Conservation (phyloP, 2,329 filamentous ascomycete genomes). For the Knoxdaviesia capensis region DNA sequence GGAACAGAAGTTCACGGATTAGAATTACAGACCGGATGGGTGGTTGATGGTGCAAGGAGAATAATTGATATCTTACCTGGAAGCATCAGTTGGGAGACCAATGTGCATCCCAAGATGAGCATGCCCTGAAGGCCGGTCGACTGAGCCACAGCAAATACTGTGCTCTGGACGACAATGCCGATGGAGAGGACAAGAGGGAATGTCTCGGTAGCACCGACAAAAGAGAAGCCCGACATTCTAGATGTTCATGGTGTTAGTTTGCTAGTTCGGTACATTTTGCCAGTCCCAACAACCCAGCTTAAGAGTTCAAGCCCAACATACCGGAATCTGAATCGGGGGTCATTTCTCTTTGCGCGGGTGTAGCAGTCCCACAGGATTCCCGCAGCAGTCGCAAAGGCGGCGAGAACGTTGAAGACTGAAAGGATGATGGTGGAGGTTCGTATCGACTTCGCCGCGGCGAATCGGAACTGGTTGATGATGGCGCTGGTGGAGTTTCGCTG, state of each 20-base stretch:
- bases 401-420: conserved; percentile 37
- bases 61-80: conserved; percentile 23
- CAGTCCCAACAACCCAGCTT: neutral
- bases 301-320: conserved; percentile 7
- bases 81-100: conserved; percentile 36
- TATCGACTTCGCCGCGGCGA: conserved; percentile 33
- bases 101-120: conserved; percentile 28
- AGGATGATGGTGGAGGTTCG: conserved; percentile 41
- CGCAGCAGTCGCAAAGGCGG: conserved; percentile 31
- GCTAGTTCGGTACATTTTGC: neutral
- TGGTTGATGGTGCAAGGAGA: too few relatives aligned
- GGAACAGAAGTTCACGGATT: too few relatives aligned
- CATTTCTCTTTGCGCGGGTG: conserved; percentile 19
- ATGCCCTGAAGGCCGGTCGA: conserved; percentile 30
- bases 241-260: neutral
- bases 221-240: conserved; percentile 18
- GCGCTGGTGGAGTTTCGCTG: conserved; percentile 21
- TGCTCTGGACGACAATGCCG: conserved; percentile 36
- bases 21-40: neutral
- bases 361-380: conserved; percentile 39
- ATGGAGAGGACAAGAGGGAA: conserved; percentile 36
- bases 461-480: conserved; percentile 28
- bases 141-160: conserved; percentile 35
- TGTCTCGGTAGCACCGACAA: conserved; percentile 25
- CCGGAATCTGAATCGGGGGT: conserved; percentile 20